phyloP scores from a whole-genome alignment of 176 grass and related monocot genomes.

The Areca catechu region DNA sequence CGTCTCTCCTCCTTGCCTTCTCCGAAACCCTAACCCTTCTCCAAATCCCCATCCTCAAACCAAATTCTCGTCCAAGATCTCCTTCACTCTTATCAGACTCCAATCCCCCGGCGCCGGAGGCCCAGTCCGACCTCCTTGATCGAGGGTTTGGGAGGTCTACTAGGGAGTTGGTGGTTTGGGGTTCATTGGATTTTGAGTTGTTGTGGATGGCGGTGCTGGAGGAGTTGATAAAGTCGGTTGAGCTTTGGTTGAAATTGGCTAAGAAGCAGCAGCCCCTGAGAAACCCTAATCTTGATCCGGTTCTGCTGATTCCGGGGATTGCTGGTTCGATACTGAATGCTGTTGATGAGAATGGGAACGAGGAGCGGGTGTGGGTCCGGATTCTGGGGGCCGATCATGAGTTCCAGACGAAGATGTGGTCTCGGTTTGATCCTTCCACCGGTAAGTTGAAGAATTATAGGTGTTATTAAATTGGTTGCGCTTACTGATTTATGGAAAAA shows the following conservation, averaged over 20 bases:
- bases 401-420: slow-evolving; percentile 70
- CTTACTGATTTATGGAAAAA: no score
- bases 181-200: not conserved
- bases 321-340: slow-evolving; percentile 70
- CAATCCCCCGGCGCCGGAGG: no score
- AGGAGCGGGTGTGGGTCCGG: slow-evolving; percentile 84
- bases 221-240: slow-evolving; percentile 70
- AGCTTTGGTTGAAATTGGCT: slow-evolving; percentile 54
- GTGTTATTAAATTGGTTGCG: no score
- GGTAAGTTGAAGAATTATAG: slow-evolving; percentile 23
- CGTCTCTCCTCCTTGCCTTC: not conserved
- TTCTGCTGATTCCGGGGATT: slow-evolving; percentile 80
- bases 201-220: slow-evolving; percentile 50
- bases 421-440: slow-evolving; percentile 66
- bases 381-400: slow-evolving; percentile 81
- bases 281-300: slow-evolving; percentile 67
- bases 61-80: no score
- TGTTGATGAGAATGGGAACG: slow-evolving; percentile 63
- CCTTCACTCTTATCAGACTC: no score
- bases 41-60: not conserved
- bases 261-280: slow-evolving; percentile 48
- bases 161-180: not conserved
- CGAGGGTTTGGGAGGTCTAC: not conserved
- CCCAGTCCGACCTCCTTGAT: no score
- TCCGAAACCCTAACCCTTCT: not conserved